Base-by-base conservation (phyloP, 768 basidiomycete species). In the Kwoniella heveanensis region DNA sequence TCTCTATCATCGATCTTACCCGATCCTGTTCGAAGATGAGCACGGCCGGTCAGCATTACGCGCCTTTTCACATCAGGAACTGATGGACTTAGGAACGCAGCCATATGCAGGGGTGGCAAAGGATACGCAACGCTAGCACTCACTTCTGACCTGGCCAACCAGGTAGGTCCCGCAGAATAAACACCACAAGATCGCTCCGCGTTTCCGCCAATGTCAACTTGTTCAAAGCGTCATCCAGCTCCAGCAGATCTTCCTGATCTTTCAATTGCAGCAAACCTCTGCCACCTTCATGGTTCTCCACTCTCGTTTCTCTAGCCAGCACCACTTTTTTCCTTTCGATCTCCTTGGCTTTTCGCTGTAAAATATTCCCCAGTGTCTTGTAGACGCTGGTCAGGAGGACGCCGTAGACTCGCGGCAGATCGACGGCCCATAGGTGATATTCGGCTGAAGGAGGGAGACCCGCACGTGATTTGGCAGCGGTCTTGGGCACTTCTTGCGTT, bases 401-500 rank as follows among this genome's bases (percentile, higher is more conserved):
- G 22, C 88, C 86, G 73, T 90, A 91, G 10, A 90, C 90, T 76
- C 92, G 90, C 36, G 85, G 82, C 9, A 91, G 84, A 81, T 97
- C 92, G 55, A 96, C 89, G 78, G 89, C 92, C 95, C 95, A 98
- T 30, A 97, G 86, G 81, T 77, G 75, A 39, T 67, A 67, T 62
- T 73, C 71, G 10, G 67, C 62, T 7, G 66, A 63, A 3, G 66
- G 21, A 9, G 71, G 67, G 17, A 67, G 25, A 26, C 62, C 66
- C 19, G 60, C 86, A 3, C 92, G 90, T 78, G 91, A 91, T 52
- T 92, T 89, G 77, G 95, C 92, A 22, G 89, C 88, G 69, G 88
- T 90, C 80, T 89, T 90, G 4, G 96, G 90, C 1, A 97, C 88
- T 80, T 97, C 94, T 82, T 96, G 92, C 12, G 90, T 88, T 74